Base-by-base conservation (phyloP, 164 flowering plant genomes). In the Taxillus chinensis region DNA sequence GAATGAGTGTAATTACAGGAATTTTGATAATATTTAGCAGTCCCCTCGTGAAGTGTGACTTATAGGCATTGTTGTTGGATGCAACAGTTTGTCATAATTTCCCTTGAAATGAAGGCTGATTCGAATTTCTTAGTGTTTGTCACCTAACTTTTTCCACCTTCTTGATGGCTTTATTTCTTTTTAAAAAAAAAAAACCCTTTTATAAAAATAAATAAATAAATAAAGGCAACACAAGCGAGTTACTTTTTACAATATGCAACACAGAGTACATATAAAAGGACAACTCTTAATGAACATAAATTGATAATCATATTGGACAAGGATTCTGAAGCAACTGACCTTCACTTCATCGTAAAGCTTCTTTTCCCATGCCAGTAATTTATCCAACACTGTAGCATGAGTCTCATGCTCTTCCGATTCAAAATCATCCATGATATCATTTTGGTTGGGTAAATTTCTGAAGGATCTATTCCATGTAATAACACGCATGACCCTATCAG, bases 321-420 rank as follows among this genome's bases (percentile, higher is more conserved):
- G 12, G 51, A 4, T 8, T 48, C 12, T 7, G 13, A 27, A 11
- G 10, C 51, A 48, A 48, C 51, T 14, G 62, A 95, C 98, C 98
- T 92, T 92, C 49, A 89, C 91, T 86, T 92, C 98, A 50, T 92
- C 98, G 68, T 83, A 89, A 0, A 92, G 85, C 74, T 92, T 92
- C 66, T 92, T 92, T 74, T 92, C 98, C 98, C 98, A 92, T 2
- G 96, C 96, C 13, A 89, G 78, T 77, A 92, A 70, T 79, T 92
- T 92, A 67, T 92, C 98, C 78, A 92, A 70, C 45, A 89, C 80
- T 62, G 90, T 84, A n/a, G 98, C 98, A 77, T 84, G 96, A 46
- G 95, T 86, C 72, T 89, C 98, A 60, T 70, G 60, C 60, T 89
- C 92, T 55, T 85, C 96, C 8, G 75, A 63, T 61, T 85, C 87